Conservation (phyloP, 2,329 filamentous ascomycete species). For the Aureobasidium sp. region DNA sequence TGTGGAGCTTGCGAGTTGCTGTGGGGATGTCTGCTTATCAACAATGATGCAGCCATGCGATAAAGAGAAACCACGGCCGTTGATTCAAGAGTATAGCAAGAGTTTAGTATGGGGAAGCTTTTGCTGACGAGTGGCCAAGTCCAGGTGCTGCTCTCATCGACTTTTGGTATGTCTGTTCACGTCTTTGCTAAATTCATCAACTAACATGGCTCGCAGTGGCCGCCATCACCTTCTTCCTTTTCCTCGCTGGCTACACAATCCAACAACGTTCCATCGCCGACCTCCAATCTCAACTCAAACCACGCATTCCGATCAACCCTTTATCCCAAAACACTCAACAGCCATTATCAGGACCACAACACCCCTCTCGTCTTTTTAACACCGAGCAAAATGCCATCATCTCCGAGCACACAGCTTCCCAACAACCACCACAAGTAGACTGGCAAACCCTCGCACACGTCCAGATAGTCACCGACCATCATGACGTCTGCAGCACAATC, state of each 20-base stretch:
- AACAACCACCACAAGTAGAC: conserved; percentile 28
- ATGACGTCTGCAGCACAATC: conserved; percentile 43
- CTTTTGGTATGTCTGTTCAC: conserved; percentile 47
- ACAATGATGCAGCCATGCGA: conserved; percentile 13
- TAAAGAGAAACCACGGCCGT: conserved; percentile 2
- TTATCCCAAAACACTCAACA: conserved; percentile 17
- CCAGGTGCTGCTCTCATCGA: conserved; percentile 57
- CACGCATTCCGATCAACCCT: conserved; percentile 39
- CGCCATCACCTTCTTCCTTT: conserved; percentile 72
- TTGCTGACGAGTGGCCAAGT: conserved; percentile 65
- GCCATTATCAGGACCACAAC: conserved; percentile 17
- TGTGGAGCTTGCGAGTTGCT: conserved; percentile 13
- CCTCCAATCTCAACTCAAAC: conserved; percentile 57
- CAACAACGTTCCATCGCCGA: conserved; percentile 75
- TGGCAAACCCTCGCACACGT: conserved; percentile 43
- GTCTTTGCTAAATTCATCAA: not conserved
- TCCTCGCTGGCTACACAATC: conserved; percentile 78
- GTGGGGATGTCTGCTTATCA: conserved; percentile 12
- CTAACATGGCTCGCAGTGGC: conserved; percentile 45
- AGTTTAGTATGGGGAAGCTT: conserved; percentile 31
- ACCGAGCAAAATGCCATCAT: conserved; percentile 8
- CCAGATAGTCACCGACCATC: conserved; percentile 40
- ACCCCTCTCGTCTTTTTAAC: conserved; percentile 25
- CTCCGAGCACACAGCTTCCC: conserved; percentile 23
- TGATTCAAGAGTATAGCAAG: not conserved